Conservation (phyloP, 2,329 filamentous ascomycete species). For the Calonectria multiphialidica region DNA sequence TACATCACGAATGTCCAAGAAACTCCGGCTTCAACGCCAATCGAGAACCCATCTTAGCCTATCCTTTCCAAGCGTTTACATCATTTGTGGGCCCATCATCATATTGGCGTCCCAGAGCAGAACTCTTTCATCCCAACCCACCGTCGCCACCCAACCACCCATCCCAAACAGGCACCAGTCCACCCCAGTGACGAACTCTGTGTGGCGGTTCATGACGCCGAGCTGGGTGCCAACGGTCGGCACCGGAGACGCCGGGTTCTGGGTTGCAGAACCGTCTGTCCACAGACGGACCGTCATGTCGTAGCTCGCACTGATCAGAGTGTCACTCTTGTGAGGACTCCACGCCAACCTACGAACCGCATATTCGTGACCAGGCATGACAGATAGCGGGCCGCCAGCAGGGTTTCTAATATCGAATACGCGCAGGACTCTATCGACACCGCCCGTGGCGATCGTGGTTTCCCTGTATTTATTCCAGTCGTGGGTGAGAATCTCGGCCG, state of each 20-base stretch:
- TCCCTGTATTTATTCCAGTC: constrained; percentile 99
- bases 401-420: constrained; percentile 92
- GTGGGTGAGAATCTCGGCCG: constrained; percentile 89
- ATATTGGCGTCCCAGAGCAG: constrained; percentile 89
- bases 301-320: constrained; percentile 90
- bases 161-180: constrained; percentile 98
- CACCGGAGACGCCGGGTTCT: constrained; percentile 46
- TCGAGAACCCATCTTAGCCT: not conserved
- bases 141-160: constrained; percentile 95
- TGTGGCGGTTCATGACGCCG: constrained; percentile 91
- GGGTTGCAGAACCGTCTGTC: constrained; percentile 76
- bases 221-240: constrained; percentile 75
- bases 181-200: constrained; percentile 95
- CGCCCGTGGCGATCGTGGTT: constrained; percentile 85
- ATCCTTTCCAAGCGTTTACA: constrained; percentile 16
- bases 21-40: constrained; percentile 34
- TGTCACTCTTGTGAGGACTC: constrained; percentile 93
- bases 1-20: constrained; percentile 10
- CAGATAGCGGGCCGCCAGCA: constrained; percentile 75
- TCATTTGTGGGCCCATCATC: constrained; percentile 50
- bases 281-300: constrained; percentile 98
- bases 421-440: constrained; percentile 88
- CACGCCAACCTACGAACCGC: constrained; percentile 88
- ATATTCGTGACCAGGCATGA: constrained; percentile 90
- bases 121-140: constrained; percentile 93